phyloP scores from a whole-genome alignment of 2,329 filamentous ascomycete genomes.

The Arthroderma uncinatum region DNA sequence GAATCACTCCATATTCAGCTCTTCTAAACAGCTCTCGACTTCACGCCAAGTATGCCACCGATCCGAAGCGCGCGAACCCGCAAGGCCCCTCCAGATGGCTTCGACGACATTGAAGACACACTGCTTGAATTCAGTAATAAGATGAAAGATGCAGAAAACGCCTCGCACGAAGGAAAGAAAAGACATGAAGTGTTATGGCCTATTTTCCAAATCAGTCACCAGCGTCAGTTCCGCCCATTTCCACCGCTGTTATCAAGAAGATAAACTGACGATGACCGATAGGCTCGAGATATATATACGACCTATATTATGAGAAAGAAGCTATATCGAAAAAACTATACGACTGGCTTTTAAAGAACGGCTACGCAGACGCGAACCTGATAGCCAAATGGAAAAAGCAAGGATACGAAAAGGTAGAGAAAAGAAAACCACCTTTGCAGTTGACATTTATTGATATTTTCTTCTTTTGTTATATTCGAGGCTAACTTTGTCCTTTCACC shows the following conservation, averaged over 20 bases:
- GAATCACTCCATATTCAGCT: neutral
- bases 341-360: constrained; percentile 93
- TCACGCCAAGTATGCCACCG: constrained; percentile 43
- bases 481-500: neutral
- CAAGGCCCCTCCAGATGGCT: constrained; percentile 55
- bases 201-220: constrained; percentile 93
- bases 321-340: constrained; percentile 87
- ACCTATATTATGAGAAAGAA: constrained; percentile 95
- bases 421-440: too few species aligned
- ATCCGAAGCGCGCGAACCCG: constrained; percentile 49
- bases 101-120: constrained; percentile 58
- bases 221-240: constrained; percentile 46
- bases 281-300: constrained; percentile 82
- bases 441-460: too few species aligned
- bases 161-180: constrained; percentile 64
- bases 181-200: constrained; percentile 93
- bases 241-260: neutral
- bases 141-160: constrained; percentile 76
- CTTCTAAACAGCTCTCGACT: neutral
- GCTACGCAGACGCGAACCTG: constrained; percentile 85
- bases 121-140: constrained; percentile 56
- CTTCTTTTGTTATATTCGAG: too few species aligned
- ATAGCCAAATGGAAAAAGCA: constrained; percentile 99
- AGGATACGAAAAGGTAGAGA: constrained; percentile 83
- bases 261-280: neutral